These are phyloP conservation scores for Diplogelasinospora grovesii DNA, from an alignment of 495 filamentous ascomycete species.

Conservation along the genomic window DNA sequence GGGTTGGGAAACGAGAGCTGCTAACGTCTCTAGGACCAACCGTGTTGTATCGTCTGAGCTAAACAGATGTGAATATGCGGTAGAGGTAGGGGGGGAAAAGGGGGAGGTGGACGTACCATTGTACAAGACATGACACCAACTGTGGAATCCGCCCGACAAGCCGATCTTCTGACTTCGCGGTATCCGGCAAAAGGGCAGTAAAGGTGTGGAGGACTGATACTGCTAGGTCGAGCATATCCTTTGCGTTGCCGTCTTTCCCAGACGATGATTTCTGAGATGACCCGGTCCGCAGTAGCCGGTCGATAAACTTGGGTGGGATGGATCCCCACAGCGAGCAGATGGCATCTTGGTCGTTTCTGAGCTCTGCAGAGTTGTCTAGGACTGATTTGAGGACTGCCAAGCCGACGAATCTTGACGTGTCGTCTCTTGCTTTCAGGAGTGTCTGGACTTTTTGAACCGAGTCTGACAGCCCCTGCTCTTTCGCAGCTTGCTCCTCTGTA, in stretches of 20 bases:
- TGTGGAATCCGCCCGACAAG: slow-evolving; percentile 43
- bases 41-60: slow-evolving; percentile 46
- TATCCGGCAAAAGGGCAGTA: slow-evolving; percentile 41
- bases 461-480: slow-evolving; percentile 7
- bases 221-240: slow-evolving; percentile 55
- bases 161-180: slow-evolving; percentile 31
- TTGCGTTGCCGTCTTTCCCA: slow-evolving; percentile 27
- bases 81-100: slow-evolving; percentile 19
- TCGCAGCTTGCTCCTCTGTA: background rate
- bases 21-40: slow-evolving; percentile 48
- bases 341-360: slow-evolving; percentile 30
- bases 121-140: slow-evolving; percentile 41
- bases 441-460: slow-evolving; percentile 36
- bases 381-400: slow-evolving; percentile 56
- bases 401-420: slow-evolving; percentile 60
- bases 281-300: slow-evolving; percentile 50
- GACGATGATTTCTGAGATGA: slow-evolving; percentile 15
- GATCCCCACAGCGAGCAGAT: slow-evolving; percentile 44
- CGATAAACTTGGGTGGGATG: slow-evolving; percentile 52
- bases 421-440: slow-evolving; percentile 50
- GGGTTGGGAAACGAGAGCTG: slow-evolving; percentile 39
- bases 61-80: background rate
- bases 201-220: slow-evolving; percentile 56
- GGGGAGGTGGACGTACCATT: slow-evolving; percentile 39
- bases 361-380: slow-evolving; percentile 46